Evolutionary conservation across 1,139 yeast genomes (phyloP).

Genomic region (Suhomyces choctaworum): DNA sequence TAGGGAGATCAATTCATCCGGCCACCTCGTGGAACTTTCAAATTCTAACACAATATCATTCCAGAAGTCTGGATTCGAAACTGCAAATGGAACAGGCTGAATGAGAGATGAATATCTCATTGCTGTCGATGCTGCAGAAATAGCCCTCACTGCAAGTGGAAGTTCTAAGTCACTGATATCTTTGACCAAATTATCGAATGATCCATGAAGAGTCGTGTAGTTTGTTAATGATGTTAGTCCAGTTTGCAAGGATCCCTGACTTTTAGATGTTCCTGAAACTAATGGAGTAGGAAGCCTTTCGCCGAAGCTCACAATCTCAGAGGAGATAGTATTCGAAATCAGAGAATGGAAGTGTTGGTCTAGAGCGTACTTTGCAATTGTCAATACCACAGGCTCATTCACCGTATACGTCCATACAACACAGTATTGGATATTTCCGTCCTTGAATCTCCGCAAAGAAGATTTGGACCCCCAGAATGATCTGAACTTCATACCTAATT

Average conservation of each 20-base stretch:
- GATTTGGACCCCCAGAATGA: conserved; percentile 88
- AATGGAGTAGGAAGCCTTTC: conserved; percentile 60
- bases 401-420: conserved; percentile 76
- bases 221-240: conserved; percentile 52
- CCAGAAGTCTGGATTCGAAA: conserved; percentile 75
- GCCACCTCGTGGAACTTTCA: conserved; percentile 93
- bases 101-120: conserved; percentile 72
- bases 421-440: conserved; percentile 85
- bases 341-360: conserved; percentile 60
- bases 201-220: conserved; percentile 56
- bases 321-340: conserved; percentile 40
- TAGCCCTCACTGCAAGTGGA: conserved; percentile 71
- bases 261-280: conserved; percentile 14
- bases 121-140: conserved; percentile 71
- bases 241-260: conserved; percentile 56
- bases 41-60: conserved; percentile 82
- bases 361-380: conserved; percentile 64
- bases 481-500: conserved; percentile 64
- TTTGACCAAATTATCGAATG: conserved; percentile 69
- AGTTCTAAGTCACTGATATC: conserved; percentile 53
- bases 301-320: conserved; percentile 47
- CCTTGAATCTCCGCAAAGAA: conserved; percentile 85
- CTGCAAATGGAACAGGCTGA: conserved; percentile 82
- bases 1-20: conserved; percentile 80
- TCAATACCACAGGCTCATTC: conserved; percentile 62